These are phyloP conservation scores for Volvox carteri DNA, from an alignment of 163 green algal genomes.

Conservation along the genomic window DNA sequence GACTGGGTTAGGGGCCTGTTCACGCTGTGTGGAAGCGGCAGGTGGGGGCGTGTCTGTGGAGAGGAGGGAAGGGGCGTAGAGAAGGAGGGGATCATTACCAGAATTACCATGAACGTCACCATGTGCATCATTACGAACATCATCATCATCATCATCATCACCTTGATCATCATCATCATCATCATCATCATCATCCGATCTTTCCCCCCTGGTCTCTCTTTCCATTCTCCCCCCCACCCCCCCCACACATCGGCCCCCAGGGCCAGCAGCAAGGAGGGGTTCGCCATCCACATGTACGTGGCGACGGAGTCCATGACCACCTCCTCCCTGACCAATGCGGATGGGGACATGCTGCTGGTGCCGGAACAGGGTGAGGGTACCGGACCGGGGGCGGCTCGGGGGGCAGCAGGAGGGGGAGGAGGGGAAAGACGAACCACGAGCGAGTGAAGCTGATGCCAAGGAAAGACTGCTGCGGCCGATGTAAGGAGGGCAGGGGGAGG, in stretches of 20 bases:
- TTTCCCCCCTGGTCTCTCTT: too few species aligned
- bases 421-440: too few species aligned
- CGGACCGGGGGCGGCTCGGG: not conserved
- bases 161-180: too few species aligned
- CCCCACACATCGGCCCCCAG: slow-evolving; percentile 58
- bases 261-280: slow-evolving; percentile 86
- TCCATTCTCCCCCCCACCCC: not conserved
- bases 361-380: slow-evolving; percentile 85
- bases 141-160: too few species aligned
- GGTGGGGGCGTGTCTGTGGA: slow-evolving; percentile 59
- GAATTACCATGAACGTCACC: too few species aligned
- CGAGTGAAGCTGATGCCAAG: too few species aligned
- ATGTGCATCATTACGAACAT: too few species aligned
- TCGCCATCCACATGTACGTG: slow-evolving; percentile 94
- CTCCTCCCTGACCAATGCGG: slow-evolving; percentile 89
- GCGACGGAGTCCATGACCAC: slow-evolving; percentile 84
- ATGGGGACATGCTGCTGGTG: slow-evolving; percentile 96
- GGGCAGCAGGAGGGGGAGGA: too few species aligned
- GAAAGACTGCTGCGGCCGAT: too few species aligned
- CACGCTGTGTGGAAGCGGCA: slow-evolving; percentile 91
- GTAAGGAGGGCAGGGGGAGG: too few species aligned
- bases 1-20: slow-evolving; percentile 91
- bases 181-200: too few species aligned
- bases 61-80: not conserved
- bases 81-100: not conserved